A percentile compares a stretch with the other conserved stretches of the same genome.
Evolutionary conservation across 2,329 filamentous ascomycete genomes (phyloP).

Genomic region (Botryotinia convoluta): DNA sequence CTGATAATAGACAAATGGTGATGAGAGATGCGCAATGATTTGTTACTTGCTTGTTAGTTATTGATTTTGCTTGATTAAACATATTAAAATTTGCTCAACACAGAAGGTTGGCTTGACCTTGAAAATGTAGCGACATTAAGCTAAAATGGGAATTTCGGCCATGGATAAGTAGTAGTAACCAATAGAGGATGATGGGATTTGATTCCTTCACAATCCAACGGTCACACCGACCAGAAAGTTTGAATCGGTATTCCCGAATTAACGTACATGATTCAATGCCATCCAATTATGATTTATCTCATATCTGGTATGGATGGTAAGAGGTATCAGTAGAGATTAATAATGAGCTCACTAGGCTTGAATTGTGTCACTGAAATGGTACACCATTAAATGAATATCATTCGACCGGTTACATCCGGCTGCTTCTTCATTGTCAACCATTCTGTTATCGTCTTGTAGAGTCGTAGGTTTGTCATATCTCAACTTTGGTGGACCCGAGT

Average conservation of each 20-base stretch:
- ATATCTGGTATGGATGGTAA: background rate
- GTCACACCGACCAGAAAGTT: conserved; percentile 3
- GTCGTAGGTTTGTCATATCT: conserved; percentile 5
- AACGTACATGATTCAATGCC: background rate
- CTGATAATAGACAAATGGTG: background rate
- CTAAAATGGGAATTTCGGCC: background rate
- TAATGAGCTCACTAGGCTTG: background rate
- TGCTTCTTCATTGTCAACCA: background rate
- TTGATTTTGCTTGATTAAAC: background rate
- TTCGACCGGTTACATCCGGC: conserved; percentile 11
- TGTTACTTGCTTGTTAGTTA: background rate
- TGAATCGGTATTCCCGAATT: conserved; percentile 3
- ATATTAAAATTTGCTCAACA: background rate
- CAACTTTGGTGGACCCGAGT: conserved; percentile 12
- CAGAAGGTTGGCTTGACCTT: background rate
- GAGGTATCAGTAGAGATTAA: background rate
- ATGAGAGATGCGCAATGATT: background rate
- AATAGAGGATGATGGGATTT: background rate
- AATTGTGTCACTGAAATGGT: conserved; percentile 5
- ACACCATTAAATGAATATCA: background rate
- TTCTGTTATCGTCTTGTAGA: conserved; percentile 4
- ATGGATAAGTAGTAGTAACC: background rate
- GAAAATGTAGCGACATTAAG: background rate
- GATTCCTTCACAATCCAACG: background rate
- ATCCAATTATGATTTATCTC: background rate